Conservation (phyloP, 305 asterid species). For the Coffea humblotiana region DNA sequence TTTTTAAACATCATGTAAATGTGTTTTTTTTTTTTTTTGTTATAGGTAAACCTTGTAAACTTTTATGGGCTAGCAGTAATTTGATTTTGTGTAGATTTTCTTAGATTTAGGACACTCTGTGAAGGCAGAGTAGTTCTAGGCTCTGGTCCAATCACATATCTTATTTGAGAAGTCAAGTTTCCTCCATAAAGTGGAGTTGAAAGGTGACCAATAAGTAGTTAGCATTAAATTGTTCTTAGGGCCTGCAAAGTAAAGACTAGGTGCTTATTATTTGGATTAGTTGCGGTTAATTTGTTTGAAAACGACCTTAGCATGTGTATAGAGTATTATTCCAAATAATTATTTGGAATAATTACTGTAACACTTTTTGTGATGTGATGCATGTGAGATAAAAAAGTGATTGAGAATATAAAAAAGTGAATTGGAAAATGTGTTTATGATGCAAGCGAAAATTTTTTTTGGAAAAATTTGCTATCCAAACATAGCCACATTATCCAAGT, state of each 20-base stretch:
- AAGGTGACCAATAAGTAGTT: not conserved
- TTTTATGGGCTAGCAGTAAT: not conserved
- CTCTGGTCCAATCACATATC: not conserved
- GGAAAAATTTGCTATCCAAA: no score
- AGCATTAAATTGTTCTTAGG: not conserved
- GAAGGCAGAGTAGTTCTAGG: not conserved
- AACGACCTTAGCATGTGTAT: not conserved
- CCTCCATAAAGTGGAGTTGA: not conserved
- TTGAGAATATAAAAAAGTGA: no score
- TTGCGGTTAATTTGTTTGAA: constrained; percentile 7
- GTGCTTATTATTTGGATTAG: not conserved
- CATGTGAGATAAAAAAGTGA: no score
- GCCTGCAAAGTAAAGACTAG: not conserved
- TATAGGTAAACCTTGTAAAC: not conserved
- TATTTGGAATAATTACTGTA: no score
- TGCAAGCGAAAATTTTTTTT: no score
- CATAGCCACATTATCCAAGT: not conserved
- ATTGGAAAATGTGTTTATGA: no score
- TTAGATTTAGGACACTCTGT: not conserved
- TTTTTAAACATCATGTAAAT: not conserved
- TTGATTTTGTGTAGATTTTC: not conserved
- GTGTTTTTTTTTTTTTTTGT: no score
- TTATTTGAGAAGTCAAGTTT: not conserved
- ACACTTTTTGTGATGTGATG: no score
- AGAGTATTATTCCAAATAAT: no score